Evolutionary conservation across 73 alveolate species (phyloP), one percentile per base, ranked within the genome.

Genomic region (Stentor coeruleus): DNA sequence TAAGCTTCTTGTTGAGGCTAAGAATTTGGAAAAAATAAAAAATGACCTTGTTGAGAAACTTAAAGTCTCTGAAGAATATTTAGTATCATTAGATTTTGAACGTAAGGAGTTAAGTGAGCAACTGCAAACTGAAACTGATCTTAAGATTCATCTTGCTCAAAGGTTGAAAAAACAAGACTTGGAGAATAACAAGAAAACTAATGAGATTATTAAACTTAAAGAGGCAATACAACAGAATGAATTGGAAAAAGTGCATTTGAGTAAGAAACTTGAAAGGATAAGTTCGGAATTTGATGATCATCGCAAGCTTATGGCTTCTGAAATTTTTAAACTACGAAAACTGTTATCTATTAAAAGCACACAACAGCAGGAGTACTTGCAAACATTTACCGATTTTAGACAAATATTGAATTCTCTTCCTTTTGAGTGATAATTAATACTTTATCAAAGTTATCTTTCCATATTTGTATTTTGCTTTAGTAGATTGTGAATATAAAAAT

Each of bases 1-100:
- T 14, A 66, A 31, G 2, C 79, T 66, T 66, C 39, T 66, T 26
- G 33, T 66, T 66, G 79, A 66, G 20, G 79, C 42, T 20, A 66
- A 66, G 39, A 20, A 66, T 20, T 28, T 66, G 49, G 79, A 66
- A 20, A 66, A 66, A 66, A 1, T 66, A 66, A 66, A 66, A 66
- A 66, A 66, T 26, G n/a, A 20, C 37, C 37, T 66, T 1, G 79
- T 66, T 66, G 79, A 20, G 33, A 66, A 66, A 66, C n/a, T 66
- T 11, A 66, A 31, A 66, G 79, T 20, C n/a, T 14, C 79, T 31
- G 37, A 66, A 66, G 79, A 20, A 1, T 20, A 26, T 1, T 33
- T 66, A 26, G 1, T 66, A 20, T 28, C 40, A 28, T 33, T 31
- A 20, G 79, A 66, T 1, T 15, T 28, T 66, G n/a, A 20, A 20